Percentiles rank a stretch among this genome's conserved stretches.
phyloP scores from a whole-genome alignment of 352 stramenopile genomes.

The Pythium graminicola region DNA sequence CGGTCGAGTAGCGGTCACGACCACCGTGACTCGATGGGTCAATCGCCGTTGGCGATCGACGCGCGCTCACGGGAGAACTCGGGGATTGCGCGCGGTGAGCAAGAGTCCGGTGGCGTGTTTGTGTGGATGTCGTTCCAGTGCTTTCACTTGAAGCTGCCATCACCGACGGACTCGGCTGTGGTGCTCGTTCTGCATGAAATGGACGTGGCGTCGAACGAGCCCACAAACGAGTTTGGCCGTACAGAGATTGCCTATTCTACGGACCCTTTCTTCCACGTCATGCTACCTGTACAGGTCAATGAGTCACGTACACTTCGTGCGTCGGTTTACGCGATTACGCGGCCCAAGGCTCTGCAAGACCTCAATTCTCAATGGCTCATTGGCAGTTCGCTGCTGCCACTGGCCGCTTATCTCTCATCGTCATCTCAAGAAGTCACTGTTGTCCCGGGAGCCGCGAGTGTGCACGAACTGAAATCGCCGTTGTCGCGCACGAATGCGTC shows the following conservation, averaged over 20 bases:
- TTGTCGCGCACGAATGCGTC: constrained; percentile 54
- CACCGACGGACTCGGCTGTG: constrained; percentile 39
- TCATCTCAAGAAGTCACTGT: constrained; percentile 26
- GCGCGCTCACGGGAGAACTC: constrained; percentile 16
- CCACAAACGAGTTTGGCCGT: constrained; percentile 54
- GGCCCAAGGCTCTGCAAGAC: constrained; percentile 45
- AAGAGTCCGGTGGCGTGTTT: constrained; percentile 9
- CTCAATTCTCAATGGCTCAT: constrained; percentile 72
- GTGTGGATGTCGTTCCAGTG: constrained; percentile 83
- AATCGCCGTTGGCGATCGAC: not conserved
- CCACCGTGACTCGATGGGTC: constrained; percentile 7
- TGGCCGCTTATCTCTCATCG: constrained; percentile 43
- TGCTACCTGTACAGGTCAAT: constrained; percentile 61
- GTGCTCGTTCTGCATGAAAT: constrained; percentile 69
- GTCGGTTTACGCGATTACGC: constrained; percentile 65
- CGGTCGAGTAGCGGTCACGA: constrained; percentile 16
- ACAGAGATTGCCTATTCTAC: constrained; percentile 65
- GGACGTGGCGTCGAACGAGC: constrained; percentile 32
- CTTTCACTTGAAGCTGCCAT: constrained; percentile 71
- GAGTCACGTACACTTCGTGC: constrained; percentile 45
- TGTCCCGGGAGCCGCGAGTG: constrained; percentile 13
- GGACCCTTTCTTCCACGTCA: constrained; percentile 73
- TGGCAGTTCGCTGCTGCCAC: constrained; percentile 45
- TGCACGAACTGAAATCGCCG: constrained; percentile 60
- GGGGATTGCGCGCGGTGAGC: not conserved